Evolutionary conservation across 768 basidiomycete species (phyloP), one percentile per base, ranked within the genome.

Genomic region (Phallus indusiatus): DNA sequence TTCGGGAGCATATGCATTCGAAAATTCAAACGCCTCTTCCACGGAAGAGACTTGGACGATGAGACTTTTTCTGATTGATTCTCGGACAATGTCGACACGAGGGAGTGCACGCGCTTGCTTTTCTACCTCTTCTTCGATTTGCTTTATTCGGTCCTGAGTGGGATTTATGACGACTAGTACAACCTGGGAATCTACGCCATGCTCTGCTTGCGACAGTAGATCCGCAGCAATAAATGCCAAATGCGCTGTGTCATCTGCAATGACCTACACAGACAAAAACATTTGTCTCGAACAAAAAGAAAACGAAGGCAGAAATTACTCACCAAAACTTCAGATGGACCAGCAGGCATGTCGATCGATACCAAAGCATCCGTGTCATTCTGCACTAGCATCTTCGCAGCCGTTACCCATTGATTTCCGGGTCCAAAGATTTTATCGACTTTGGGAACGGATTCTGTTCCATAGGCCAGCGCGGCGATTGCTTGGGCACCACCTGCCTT

Each of bases 351-450:
- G 72, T 99, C 96, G 66, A 98, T 99, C 16, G 91, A 89, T 7
- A 97, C 94, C 62, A 94, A 72, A 9, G 96, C 95, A 66, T 94
- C 90, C 12, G 94, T 94, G 68, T 99, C 96, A 71, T 98, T 99
- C 70, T 97, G 94, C 22, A 99, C 95, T 56, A 95, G 73, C 96
- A 99, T 97, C 76, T 99, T 99, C 54, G 95, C 96, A 1, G 96
- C 96, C 1, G 95, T 99, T 21, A 99, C 96, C 93, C 94, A 99
- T 71, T 98, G 96, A 70, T 99, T 99, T 22, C 96, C 96, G 6
- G 96, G 96, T 9, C 96, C 96, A 68, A 98, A 95, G 65, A 99
- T 94, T 76, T 99, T 99, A 78, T 99, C 96, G 22, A 97, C 95
- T 73, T 99, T 98, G 16, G 94, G 92, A 6, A 94, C 92, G 4